Evolutionary conservation across 2,329 filamentous ascomycete species (phyloP).

Genomic region (Alternaria ventricosa): DNA sequence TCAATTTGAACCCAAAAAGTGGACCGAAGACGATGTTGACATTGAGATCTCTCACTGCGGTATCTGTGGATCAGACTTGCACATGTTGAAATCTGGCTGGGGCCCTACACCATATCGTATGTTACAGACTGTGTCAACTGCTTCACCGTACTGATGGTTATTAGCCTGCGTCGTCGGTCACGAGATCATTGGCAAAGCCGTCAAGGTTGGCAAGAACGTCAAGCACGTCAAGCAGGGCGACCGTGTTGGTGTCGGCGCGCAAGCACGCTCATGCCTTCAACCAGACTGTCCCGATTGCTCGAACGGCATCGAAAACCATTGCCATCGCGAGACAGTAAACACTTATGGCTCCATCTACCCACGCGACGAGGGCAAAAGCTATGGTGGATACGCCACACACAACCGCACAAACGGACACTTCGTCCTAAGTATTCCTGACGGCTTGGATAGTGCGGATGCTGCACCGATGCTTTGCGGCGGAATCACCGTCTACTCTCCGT

Average conservation of each 20-base stretch:
- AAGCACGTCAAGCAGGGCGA: slow-evolving; percentile 66
- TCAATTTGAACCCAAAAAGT: slow-evolving; percentile 52
- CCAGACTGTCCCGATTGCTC: slow-evolving; percentile 54
- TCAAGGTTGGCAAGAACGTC: slow-evolving; percentile 52
- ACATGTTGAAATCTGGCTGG: slow-evolving; percentile 50
- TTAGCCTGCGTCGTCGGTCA: slow-evolving; percentile 53
- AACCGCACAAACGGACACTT: slow-evolving; percentile 77
- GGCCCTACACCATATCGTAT: slow-evolving; percentile 31
- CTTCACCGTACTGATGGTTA: slow-evolving; percentile 25
- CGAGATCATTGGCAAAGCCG: slow-evolving; percentile 50
- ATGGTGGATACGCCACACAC: slow-evolving; percentile 70
- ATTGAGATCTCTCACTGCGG: slow-evolving; percentile 51
- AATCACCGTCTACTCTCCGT: slow-evolving; percentile 77
- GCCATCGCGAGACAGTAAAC: slow-evolving; percentile 47
- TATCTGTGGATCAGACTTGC: slow-evolving; percentile 45
- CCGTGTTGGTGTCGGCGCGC: slow-evolving; percentile 61
- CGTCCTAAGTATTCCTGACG: slow-evolving; percentile 76
- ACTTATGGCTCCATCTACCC: slow-evolving; percentile 56
- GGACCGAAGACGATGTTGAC: slow-evolving; percentile 71
- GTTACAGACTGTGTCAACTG: neutral
- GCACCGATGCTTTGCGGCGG: slow-evolving; percentile 86
- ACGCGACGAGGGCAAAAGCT: slow-evolving; percentile 64
- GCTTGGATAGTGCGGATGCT: slow-evolving; percentile 63
- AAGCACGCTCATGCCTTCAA: slow-evolving; percentile 55
- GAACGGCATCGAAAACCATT: slow-evolving; percentile 57